Evolutionary conservation across 148 eudicot genomes (phyloP).

Genomic region (Oxyria digyna): DNA sequence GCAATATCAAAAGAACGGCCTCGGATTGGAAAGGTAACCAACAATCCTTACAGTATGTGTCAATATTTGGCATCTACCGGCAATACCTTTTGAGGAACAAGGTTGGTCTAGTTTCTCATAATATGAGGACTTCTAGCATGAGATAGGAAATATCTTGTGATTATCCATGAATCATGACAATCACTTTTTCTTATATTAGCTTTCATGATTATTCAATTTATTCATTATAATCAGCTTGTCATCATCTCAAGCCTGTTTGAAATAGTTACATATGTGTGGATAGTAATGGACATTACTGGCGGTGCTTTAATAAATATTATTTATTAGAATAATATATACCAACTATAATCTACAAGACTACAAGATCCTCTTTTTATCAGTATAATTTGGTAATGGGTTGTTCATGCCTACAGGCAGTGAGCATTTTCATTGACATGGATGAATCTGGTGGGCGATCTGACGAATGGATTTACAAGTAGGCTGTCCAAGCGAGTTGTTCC

Average conservation of each 20-base stretch:
- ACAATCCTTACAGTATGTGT: not conserved
- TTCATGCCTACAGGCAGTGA: constrained; percentile 53
- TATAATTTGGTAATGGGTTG: not conserved
- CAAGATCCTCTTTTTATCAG: no score
- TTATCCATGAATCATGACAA: not conserved
- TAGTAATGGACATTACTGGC: no score
- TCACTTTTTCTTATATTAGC: not conserved
- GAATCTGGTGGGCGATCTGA: constrained; percentile 86
- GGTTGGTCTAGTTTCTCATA: not conserved
- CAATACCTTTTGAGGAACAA: not conserved
- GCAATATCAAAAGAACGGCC: constrained; percentile 76
- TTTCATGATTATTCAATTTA: not conserved
- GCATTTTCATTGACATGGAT: constrained; percentile 94
- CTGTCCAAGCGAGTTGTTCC: not conserved
- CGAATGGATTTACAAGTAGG: constrained; percentile 86
- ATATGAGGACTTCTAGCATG: not conserved
- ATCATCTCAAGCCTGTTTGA: no score
- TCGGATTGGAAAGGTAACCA: constrained; percentile 84
- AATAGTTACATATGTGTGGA: no score
- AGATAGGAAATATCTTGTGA: not conserved
- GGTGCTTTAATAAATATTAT: no score
- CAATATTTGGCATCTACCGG: not conserved
- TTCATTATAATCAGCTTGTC: not conserved
- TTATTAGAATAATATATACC: no score
- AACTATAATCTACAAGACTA: no score